Base-by-base conservation (phyloP, 352 stramenopile species). In the Phytophthora rubi region DNA sequence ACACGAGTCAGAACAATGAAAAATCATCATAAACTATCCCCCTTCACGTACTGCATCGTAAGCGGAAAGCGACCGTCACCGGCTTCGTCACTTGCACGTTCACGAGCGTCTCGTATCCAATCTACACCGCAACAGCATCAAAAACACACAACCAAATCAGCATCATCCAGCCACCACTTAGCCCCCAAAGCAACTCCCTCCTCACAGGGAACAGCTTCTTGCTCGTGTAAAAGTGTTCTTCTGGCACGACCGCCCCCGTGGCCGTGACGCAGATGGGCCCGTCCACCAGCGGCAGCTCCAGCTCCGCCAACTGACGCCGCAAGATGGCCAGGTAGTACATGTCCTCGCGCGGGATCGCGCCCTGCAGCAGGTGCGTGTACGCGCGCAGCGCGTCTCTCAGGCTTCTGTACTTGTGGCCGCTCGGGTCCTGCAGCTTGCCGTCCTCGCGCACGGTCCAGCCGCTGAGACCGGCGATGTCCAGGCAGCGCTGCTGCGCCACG, bases 281-380 rank as follows among this genome's bases (percentile, higher is more conserved):
- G 54, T 95, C 86, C 32, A 82, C 62, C n/a, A 93, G 71, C 8
- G 86, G 84, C 35, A 93, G 57, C 26, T 77, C 74, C 28, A 59
- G 18, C 52, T 90, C 75, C 7, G 84, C 83, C n/a, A 95, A 13
- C 55, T 72, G 72, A 2, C 83, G 73, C 16, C 88, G 73, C 51
- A 93, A 59, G 26, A 90, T 88, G 42, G 86, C 83, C 55, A 94
- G 54, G 21, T 85, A 92, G 58, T 91, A 92, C 28, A 94, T 84
- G 45, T 93, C 86, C 60, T 90, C 83, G 13, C 86, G 71, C 6
- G 77, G 80, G 15, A 93, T 81, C 0, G 54, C 61, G 4, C 84
- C 84, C 12, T 58, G 65, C 23, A 76, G 32, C 4, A 67, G 39
- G 61, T 77, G 79, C 26, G 55, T 74, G 26, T 81, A 77, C 2